Conservation (phyloP, 257 asterid species). For the Salvia splendens region DNA sequence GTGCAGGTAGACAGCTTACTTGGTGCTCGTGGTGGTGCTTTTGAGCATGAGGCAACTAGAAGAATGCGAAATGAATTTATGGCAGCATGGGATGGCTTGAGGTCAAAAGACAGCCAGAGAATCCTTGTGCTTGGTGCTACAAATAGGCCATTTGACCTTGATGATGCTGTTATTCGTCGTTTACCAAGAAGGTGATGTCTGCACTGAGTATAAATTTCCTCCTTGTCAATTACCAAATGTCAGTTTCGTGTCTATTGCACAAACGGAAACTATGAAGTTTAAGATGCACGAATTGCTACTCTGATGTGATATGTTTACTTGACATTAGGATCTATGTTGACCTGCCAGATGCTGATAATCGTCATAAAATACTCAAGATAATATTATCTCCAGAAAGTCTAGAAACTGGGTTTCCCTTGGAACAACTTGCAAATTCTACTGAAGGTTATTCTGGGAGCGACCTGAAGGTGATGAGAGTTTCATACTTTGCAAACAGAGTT, state of each 20-base stretch:
- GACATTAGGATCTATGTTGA: constrained; percentile 43
- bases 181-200: constrained; percentile 60
- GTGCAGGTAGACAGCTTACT: no score
- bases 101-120: constrained; percentile 58
- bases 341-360: constrained; percentile 88
- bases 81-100: constrained; percentile 83
- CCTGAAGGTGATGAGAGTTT: constrained; percentile 55
- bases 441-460: constrained; percentile 98
- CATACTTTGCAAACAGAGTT: no score
- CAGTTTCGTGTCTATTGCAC: neutral
- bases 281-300: no score
- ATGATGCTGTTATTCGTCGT: constrained; percentile 82
- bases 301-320: no score
- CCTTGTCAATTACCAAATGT: no score
- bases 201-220: no score
- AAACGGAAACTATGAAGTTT: no score
- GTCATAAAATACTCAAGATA: constrained; percentile 74
- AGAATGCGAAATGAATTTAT: constrained; percentile 50
- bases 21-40: no score
- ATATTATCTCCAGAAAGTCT: constrained; percentile 73
- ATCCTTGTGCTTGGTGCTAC: constrained; percentile 79
- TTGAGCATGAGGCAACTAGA: no score
- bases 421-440: constrained; percentile 83
- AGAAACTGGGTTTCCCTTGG: constrained; percentile 62
- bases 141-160: constrained; percentile 78